Evolutionary conservation across 805 yeast species (phyloP).

Genomic region (Yamadazyma scolyti): DNA sequence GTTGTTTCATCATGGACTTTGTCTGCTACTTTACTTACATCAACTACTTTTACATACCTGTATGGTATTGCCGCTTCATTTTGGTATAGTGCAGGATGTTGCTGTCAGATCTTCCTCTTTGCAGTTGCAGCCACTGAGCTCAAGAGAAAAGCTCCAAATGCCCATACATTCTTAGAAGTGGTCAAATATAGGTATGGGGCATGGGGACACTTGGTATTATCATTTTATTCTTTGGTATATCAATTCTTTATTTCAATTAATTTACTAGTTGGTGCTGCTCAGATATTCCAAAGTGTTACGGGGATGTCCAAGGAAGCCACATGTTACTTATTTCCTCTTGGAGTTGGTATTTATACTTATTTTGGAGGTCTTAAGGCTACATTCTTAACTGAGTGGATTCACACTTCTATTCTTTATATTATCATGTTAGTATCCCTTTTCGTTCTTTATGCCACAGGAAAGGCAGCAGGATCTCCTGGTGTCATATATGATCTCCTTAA

Average conservation of each 20-base stretch:
- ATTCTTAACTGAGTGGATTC: slow-evolving; percentile 73
- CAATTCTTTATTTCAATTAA: slow-evolving; percentile 28
- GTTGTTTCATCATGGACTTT: slow-evolving; percentile 45
- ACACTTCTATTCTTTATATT: slow-evolving; percentile 45
- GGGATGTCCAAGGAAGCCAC: slow-evolving; percentile 47
- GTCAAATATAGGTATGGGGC: slow-evolving; percentile 34
- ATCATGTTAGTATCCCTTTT: slow-evolving; percentile 25
- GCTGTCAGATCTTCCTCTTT: slow-evolving; percentile 35
- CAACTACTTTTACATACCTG: slow-evolving; percentile 8
- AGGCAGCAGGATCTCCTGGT: slow-evolving; percentile 40
- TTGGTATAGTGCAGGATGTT: slow-evolving; percentile 34
- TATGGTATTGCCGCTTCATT: slow-evolving; percentile 32
- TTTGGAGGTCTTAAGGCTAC: slow-evolving; percentile 85
- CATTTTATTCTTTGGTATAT: slow-evolving; percentile 34
- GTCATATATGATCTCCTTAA: slow-evolving; percentile 39
- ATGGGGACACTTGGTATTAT: slow-evolving; percentile 13
- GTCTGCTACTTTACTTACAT: slow-evolving; percentile 38
- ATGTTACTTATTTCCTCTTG: slow-evolving; percentile 44
- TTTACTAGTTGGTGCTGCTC: slow-evolving; percentile 43
- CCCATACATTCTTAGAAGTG: slow-evolving; percentile 39
- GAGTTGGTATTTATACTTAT: slow-evolving; percentile 69
- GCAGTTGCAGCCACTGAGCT: slow-evolving; percentile 35
- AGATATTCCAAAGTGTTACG: slow-evolving; percentile 34
- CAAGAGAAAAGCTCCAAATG: slow-evolving; percentile 38
- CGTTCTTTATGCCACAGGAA: slow-evolving; percentile 29